phyloP scores from a whole-genome alignment of 2,329 filamentous ascomycete species.

The Coniochaeta prunicola region DNA sequence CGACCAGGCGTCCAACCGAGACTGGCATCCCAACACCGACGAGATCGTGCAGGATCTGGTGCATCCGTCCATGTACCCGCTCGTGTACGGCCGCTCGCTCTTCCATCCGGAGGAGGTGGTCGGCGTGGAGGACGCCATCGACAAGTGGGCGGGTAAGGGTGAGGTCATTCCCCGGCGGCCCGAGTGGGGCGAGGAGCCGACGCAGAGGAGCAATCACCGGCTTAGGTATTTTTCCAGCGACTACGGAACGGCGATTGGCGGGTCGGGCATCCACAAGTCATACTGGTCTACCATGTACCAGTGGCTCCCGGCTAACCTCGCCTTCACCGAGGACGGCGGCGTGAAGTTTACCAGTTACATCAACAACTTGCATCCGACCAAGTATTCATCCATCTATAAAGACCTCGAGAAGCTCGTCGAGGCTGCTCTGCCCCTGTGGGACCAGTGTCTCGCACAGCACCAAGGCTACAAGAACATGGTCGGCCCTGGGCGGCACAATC shows the following conservation, averaged over 20 bases:
- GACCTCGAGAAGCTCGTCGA: constrained; percentile 27
- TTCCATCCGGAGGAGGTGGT: constrained; percentile 27
- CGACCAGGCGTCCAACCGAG: constrained; percentile 31
- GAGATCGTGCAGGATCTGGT: constrained; percentile 49
- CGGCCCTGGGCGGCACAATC: neutral
- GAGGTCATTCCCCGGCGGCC: constrained; percentile 7
- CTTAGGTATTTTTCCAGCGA: neutral
- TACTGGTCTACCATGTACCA: constrained; percentile 20
- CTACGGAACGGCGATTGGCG: neutral
- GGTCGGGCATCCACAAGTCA: neutral
- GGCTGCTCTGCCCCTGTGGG: constrained; percentile 32
- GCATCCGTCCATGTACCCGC: constrained; percentile 51
- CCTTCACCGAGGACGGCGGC: constrained; percentile 19
- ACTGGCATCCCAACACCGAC: constrained; percentile 50
- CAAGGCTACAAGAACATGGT: neutral
- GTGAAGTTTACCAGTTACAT: constrained; percentile 33
- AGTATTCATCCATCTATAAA: constrained; percentile 23
- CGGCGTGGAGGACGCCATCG: constrained; percentile 15
- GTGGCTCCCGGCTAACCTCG: constrained; percentile 29
- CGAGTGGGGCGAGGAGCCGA: neutral
- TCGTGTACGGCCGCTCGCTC: constrained; percentile 31
- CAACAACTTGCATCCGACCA: constrained; percentile 34
- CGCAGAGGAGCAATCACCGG: neutral
- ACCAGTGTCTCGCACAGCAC: constrained; percentile 17
- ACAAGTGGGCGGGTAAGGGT: constrained; percentile 17